Base-by-base conservation (phyloP, 1,284 basidiomycete genomes). In the Amylostereum chailletii region DNA sequence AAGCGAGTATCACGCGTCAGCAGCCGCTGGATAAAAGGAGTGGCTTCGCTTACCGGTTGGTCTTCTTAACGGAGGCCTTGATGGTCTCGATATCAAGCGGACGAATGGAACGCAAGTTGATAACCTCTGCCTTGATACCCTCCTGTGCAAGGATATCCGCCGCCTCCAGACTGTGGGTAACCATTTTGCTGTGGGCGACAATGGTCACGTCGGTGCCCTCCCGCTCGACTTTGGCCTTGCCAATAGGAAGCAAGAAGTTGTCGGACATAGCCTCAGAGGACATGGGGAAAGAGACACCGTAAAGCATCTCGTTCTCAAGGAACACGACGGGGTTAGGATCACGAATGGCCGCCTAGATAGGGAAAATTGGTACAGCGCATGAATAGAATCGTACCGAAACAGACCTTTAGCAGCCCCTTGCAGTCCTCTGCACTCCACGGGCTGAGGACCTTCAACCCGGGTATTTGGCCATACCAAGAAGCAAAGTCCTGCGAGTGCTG, bases 261-360 rank as follows among this genome's bases (percentile, higher is more conserved):
- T 96, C 91, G 47, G 91, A 94, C 79, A 97, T 86, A 58, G 90
- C 93, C 66, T 96, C 95, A 57, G 85, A 69, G 42, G 92, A 92
- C 82, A 99, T 88, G 51, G 93, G 92, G 86, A 99, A 99, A 26
- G 85, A 81, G 57, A 94, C 82, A 71, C 96, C 96, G 74, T 99
- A 99, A 65, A 99, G 71, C 81, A 99, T 93, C 73, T 99, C 96
- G 71, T 99, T 99, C 67, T 99, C 96, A 48, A 99, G 86, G 78
- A 99, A 93, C 58, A 98, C 93, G 58, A 97, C 90, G 9, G 94
- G 94, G 75, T 97, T 99, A 52, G 94, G 93, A 70, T 99, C 96
- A 46, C 96, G 92, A 65, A 99, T 97, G 36, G 96, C 95, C 51
- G 93, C 71, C 90, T 93, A 47, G 0, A 27, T n/a, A 31, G 29